Percentiles rank a stretch among this genome's conserved stretches.
Conservation (phyloP, 129 eudicot species). For the Arctium lappa region DNA sequence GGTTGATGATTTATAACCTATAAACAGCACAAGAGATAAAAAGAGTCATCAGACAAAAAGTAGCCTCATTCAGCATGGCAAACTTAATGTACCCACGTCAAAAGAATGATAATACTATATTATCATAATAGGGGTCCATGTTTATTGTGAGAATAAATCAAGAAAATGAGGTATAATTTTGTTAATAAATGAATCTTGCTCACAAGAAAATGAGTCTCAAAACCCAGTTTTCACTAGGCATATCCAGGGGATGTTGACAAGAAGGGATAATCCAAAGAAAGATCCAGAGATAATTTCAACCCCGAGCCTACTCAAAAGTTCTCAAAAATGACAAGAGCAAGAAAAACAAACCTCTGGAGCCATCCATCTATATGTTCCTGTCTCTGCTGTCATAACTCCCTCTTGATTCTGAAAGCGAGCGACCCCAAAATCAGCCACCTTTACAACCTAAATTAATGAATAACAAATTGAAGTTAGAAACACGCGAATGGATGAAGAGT, state of each 20-base stretch:
- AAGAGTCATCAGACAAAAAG: neutral
- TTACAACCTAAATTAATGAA: slow-evolving; percentile 60
- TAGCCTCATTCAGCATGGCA: neutral
- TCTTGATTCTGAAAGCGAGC: slow-evolving; percentile 86
- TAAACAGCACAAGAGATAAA: neutral
- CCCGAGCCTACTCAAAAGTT: too few relatives aligned
- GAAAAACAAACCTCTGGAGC: slow-evolving; percentile 83
- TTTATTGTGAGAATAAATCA: too few relatives aligned
- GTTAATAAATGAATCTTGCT: too few relatives aligned
- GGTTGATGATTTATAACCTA: slow-evolving; percentile 92
- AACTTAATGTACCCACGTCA: neutral
- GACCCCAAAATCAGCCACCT: slow-evolving; percentile 98
- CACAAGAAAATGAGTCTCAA: too few relatives aligned
- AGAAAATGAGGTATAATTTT: too few relatives aligned
- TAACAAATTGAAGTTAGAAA: neutral
- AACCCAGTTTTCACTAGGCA: neutral
- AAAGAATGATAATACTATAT: neutral
- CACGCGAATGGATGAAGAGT: neutral
- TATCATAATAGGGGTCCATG: neutral
- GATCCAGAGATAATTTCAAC: neutral
- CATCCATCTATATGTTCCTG: slow-evolving; percentile 99
- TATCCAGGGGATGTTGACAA: neutral
- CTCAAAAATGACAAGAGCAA: neutral
- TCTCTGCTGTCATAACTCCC: slow-evolving; percentile 99
- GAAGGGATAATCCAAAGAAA: neutral